These are phyloP conservation scores for Talaromyces sp. DNA, from an alignment of 2,329 filamentous ascomycete genomes.

Conservation along the genomic window DNA sequence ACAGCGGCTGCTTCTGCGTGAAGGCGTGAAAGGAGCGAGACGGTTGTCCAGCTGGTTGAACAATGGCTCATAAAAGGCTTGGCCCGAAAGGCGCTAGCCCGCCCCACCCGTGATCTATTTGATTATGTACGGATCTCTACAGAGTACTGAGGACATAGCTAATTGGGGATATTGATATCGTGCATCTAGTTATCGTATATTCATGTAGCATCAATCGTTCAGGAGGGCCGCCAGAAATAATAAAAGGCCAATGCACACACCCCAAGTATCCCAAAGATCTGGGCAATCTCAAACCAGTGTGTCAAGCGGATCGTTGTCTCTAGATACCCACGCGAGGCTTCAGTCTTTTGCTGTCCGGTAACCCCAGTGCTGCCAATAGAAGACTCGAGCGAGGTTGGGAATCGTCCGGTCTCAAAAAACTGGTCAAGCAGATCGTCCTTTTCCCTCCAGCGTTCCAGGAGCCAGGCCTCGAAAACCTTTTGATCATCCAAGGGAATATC, in stretches of 20 bases:
- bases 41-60: background rate
- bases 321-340: constrained; percentile 35
- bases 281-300: constrained; percentile 40
- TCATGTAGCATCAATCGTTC: background rate
- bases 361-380: constrained; percentile 44
- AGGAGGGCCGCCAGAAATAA: constrained; percentile 14
- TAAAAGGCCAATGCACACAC: constrained; percentile 30
- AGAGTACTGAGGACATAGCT: background rate
- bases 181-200: background rate
- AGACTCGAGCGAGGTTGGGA: constrained; percentile 64
- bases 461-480: constrained; percentile 76
- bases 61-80: background rate
- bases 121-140: background rate
- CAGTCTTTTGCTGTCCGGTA: constrained; percentile 23
- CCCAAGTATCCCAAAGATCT: constrained; percentile 40
- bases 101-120: background rate
- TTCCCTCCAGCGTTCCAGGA: constrained; percentile 81
- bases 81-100: background rate
- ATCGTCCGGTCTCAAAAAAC: constrained; percentile 71
- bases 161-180: background rate
- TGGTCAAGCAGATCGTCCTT: constrained; percentile 87
- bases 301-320: constrained; percentile 39
- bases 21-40: background rate
- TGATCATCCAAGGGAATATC: constrained; percentile 75
- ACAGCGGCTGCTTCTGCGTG: background rate